These are phyloP conservation scores for Pyrenula massariospora DNA, from an alignment of 495 filamentous ascomycete genomes.

Conservation along the genomic window DNA sequence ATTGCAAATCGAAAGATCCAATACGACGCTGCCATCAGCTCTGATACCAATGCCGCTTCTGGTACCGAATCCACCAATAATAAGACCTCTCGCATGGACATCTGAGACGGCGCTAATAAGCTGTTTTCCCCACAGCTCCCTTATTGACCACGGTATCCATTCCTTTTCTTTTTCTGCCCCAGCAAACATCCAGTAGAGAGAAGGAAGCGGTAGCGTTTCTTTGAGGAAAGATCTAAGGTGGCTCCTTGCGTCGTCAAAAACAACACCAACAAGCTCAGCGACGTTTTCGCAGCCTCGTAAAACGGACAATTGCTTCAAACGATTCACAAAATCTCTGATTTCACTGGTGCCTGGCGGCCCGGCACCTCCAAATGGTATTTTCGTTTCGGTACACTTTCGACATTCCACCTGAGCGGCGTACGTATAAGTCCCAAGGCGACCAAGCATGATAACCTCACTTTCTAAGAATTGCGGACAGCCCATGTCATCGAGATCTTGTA, in stretches of 20 bases:
- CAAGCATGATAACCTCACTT: background rate
- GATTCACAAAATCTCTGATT: background rate
- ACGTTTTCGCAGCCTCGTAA: background rate
- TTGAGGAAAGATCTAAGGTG: background rate
- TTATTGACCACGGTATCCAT: background rate
- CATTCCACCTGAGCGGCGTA: background rate
- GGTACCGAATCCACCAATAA: constrained; percentile 1
- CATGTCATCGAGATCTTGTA: background rate
- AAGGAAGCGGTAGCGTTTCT: background rate
- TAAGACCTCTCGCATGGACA: background rate
- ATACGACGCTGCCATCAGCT: constrained; percentile 2
- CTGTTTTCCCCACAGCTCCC: background rate
- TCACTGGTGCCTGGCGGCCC: background rate
- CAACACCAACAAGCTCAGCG: background rate
- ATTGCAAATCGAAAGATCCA: background rate
- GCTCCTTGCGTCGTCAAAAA: background rate
- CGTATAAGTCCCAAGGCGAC: background rate
- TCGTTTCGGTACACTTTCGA: background rate
- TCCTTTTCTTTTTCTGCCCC: background rate
- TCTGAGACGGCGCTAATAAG: background rate
- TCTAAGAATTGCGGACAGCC: background rate
- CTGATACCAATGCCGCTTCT: constrained; percentile 1
- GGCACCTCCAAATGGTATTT: background rate
- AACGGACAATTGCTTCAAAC: background rate
- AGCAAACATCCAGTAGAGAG: background rate